These are phyloP conservation scores for Calonectria pseudoturangicola DNA, from an alignment of 2,329 filamentous ascomycete genomes.

Conservation along the genomic window DNA sequence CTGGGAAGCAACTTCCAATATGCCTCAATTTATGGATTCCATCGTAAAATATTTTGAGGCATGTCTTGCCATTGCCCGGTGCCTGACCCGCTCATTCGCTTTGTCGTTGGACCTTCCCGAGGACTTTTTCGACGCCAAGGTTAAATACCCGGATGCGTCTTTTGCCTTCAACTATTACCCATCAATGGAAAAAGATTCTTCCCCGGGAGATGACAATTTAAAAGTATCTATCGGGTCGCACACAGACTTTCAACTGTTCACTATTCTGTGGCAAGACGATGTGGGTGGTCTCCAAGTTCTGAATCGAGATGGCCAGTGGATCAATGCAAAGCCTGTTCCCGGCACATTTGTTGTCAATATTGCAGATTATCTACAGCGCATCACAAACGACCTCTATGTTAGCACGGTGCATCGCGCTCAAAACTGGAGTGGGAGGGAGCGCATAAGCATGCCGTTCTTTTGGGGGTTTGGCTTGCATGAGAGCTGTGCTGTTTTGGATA, in stretches of 20 bases:
- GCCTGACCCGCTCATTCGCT: conserved; percentile 21
- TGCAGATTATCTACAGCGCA: conserved; percentile 13
- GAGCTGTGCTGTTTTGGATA: conserved; percentile 4
- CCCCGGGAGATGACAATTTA: not conserved
- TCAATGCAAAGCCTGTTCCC: not conserved
- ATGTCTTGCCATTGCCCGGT: conserved; percentile 5
- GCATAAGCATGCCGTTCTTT: conserved; percentile 20
- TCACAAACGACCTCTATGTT: conserved; percentile 11
- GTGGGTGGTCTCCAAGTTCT: conserved; percentile 10
- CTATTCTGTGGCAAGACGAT: conserved; percentile 19
- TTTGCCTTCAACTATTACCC: conserved; percentile 31
- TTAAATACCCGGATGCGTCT: conserved; percentile 19
- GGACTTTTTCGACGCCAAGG: conserved; percentile 20
- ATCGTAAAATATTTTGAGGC: conserved; percentile 6
- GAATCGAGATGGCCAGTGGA: conserved; percentile 20
- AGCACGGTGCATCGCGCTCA: conserved; percentile 12
- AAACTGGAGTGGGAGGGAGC: conserved; percentile 11
- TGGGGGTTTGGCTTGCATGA: conserved; percentile 14
- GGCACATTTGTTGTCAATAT: conserved; percentile 25
- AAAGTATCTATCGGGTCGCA: conserved; percentile 20
- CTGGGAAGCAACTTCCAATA: not conserved
- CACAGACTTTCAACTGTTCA: conserved; percentile 28
- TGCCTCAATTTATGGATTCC: conserved; percentile 14
- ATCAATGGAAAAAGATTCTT: not conserved
- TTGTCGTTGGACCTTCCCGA: conserved; percentile 19